These are phyloP conservation scores for Diaporthe sp. DNA, from an alignment of 2,329 filamentous ascomycete species.

Conservation along the genomic window DNA sequence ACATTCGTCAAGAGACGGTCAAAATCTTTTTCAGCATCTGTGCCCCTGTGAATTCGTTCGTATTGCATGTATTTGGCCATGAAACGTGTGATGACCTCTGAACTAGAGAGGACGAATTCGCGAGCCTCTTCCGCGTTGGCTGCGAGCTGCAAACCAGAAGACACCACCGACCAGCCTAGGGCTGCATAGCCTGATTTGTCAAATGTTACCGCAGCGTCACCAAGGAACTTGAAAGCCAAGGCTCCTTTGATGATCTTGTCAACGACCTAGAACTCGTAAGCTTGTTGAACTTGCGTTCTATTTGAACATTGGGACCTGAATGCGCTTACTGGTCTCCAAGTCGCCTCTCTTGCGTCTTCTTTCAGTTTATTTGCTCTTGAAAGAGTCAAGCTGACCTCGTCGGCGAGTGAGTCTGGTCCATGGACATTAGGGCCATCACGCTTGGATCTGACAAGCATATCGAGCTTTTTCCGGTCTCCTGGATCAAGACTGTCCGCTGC, in stretches of 20 bases:
- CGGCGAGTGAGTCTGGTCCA: neutral
- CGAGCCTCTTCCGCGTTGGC: neutral
- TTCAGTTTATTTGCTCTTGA: neutral
- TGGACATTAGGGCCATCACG: too few relatives aligned
- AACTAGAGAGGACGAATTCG: slow-evolving; percentile 11
- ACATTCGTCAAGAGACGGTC: neutral
- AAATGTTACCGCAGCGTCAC: neutral
- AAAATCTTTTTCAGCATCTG: neutral
- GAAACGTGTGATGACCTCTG: neutral
- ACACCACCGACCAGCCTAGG: slow-evolving; percentile 1
- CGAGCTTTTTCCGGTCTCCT: too few relatives aligned
- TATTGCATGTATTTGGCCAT: neutral
- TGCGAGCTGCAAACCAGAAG: slow-evolving; percentile 1
- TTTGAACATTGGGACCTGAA: neutral
- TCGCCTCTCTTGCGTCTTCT: neutral
- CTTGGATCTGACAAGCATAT: too few relatives aligned
- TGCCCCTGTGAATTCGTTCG: neutral
- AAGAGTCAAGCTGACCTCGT: neutral
- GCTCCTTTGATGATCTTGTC: neutral
- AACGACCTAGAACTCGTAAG: neutral
- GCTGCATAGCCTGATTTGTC: slow-evolving; percentile 17
- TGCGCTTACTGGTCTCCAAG: neutral
- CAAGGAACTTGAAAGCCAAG: neutral
- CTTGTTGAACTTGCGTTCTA: too few relatives aligned
- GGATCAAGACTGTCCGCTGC: too few relatives aligned